Base-by-base conservation (phyloP, 192 early-diverging fungal species). In the Linnemannia schmuckeri region DNA sequence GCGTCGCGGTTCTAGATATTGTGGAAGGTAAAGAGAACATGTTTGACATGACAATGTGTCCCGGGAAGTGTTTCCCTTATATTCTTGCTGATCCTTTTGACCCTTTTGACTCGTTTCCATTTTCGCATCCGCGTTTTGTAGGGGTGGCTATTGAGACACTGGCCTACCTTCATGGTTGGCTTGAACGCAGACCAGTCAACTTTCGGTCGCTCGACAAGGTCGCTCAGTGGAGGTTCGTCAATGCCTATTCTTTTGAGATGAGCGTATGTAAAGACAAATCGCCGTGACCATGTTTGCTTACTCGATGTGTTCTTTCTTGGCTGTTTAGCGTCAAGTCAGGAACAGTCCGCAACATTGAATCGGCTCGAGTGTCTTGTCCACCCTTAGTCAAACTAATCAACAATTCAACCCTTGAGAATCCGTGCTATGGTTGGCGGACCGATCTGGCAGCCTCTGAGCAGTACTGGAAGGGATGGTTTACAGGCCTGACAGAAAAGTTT, bases 1-100 rank as follows among this genome's bases (percentile, higher is more conserved):
- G 96, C 2, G 85, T 97, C 15, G 91, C 92, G 6, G 92, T 96
- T 0, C 77, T 97, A 22, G 96, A 97, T 84, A 94, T 97, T 46
- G 95, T 96, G 44, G 96, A 97, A 87, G 96, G 96, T 88, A 79
- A 13, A 46, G n/a, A 22, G 15, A 9, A 38, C 46, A 57, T 33
- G 7, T 72, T 72, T n/a, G 12, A 49, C n/a, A 30, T 18, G 6
- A 57, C 42, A 9, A 6, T 24, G 4, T 54, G 30, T 1, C 0
- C 3, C 13, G 0, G 9, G 30, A 35, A n/a, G 7, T 3, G 1
- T 27, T 61, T 41, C 41, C 13, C 33, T 24, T 27, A 30, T 71
- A 52, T 1, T 52, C 20, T 18, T 52, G 3, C 49, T 52, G 49
- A 52, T 18, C 4, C 49, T 66, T 66, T 18, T 27, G 55, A 40